Evolutionary conservation across 306 rosid genomes (phyloP), one percentile per base, ranked within the genome.

Genomic region (Phaseolus lunatus): DNA sequence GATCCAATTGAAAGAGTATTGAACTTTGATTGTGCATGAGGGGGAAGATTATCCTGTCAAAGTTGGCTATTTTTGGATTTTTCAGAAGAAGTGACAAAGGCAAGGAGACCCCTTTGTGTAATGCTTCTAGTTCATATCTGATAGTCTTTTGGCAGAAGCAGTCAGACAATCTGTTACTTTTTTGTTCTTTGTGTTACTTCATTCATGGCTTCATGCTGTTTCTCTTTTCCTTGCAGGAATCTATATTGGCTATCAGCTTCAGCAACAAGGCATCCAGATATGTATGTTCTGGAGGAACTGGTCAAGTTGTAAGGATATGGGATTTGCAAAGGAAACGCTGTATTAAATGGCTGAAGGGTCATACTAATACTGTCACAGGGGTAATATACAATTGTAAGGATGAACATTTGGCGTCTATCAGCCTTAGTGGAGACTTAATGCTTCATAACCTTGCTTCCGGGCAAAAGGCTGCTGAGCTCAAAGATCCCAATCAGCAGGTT

Each of bases 361-460:
- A 93, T 70, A 88, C 92, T 29, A 89, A 86, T 79, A 88, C 98
- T 23, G 85, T 96, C 68, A 91, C 94, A 0, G 98, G 99, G n/a
- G 93, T 91, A 58, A 90, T 90, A 81, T 92, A 89, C 87, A 96
- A 96, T 61, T 96, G 94, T 88, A 96, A 91, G 85, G 99, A 96
- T 82, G 98, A 96, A 80, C 96, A 96, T 85, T 84, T 96, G 87
- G 99, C 98, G 72, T 96, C 99, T 78, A 91, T 96, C 83, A 89
- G 98, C 88, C 92, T 96, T 52, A 70, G 88, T 49, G 99, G 99
- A 85, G 92, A 93, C 90, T 96, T 96, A 62, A 91, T 93, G 77
- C 90, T 96, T 88, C 99, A 96, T 87, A 91, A 91, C 86, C 93
- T 96, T 82, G 93, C 98, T 65, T 96, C 99, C 52, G 97, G 99